These are phyloP conservation scores for Neonectria magnoliae DNA, from an alignment of 2,329 filamentous ascomycete species.

Conservation along the genomic window DNA sequence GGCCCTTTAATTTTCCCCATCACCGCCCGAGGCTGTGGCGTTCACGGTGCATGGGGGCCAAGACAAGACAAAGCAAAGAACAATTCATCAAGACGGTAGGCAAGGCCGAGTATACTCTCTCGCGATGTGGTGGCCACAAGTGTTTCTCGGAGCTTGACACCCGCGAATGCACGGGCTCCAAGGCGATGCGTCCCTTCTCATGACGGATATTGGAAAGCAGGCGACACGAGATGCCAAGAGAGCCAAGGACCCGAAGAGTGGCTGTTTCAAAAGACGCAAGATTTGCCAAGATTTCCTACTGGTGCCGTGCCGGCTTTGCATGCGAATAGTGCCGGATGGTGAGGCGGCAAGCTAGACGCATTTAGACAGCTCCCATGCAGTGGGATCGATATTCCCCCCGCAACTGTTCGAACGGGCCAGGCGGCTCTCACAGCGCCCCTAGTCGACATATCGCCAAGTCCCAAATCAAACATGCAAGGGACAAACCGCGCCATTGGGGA, in stretches of 20 bases:
- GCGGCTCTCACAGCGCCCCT: slow-evolving; percentile 3
- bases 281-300: not conserved
- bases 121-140: not conserved
- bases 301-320: not conserved
- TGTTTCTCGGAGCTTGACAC: not conserved
- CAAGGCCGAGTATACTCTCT: not conserved
- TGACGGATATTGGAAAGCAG: not conserved
- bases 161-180: not conserved
- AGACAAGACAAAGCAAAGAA: not conserved
- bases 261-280: not conserved
- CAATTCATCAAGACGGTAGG: not conserved
- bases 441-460: slow-evolving; percentile 1
- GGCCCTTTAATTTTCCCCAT: slow-evolving; percentile 5
- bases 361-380: not conserved
- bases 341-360: not conserved
- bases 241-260: not conserved
- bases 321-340: not conserved
- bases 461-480: not conserved
- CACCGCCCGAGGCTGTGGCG: not conserved
- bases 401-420: not conserved
- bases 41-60: not conserved
- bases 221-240: not conserved
- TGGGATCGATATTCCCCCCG: not conserved
- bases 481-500: slow-evolving; percentile 9
- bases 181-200: not conserved